Evolutionary conservation across 805 yeast species (phyloP).

Genomic region (Hanseniaspora singularis): DNA sequence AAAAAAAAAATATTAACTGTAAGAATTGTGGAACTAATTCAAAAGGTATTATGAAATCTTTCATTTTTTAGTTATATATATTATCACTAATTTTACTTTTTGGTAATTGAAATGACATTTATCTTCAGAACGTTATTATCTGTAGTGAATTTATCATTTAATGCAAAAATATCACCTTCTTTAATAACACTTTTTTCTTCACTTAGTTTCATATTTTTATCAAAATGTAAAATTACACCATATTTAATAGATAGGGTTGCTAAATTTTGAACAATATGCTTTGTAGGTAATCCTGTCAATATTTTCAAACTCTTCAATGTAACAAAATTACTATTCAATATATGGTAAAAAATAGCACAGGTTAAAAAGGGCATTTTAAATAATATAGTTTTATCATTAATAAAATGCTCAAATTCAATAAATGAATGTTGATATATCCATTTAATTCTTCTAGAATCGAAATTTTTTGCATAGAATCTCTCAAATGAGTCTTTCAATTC

Average conservation of each 20-base stretch:
- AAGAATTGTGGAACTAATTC: slow-evolving; percentile 50
- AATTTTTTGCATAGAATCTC: slow-evolving; percentile 38
- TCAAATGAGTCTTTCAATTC: slow-evolving; percentile 37
- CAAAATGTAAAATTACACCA: slow-evolving; percentile 56
- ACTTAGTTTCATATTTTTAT: slow-evolving; percentile 53
- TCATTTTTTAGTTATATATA: slow-evolving; percentile 32
- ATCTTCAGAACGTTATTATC: slow-evolving; percentile 63
- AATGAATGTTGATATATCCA: slow-evolving; percentile 85
- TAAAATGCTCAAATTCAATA: slow-evolving; percentile 63
- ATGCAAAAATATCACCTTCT: slow-evolving; percentile 47
- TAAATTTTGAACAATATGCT: slow-evolving; percentile 63
- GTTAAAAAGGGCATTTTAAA: slow-evolving; percentile 71
- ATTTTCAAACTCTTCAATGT: slow-evolving; percentile 51
- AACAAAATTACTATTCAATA: slow-evolving; percentile 44
- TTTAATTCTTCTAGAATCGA: slow-evolving; percentile 45
- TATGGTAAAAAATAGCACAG: slow-evolving; percentile 64
- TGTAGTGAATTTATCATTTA: slow-evolving; percentile 59
- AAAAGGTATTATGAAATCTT: slow-evolving; percentile 33
- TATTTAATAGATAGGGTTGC: slow-evolving; percentile 74
- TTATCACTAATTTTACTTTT: slow-evolving; percentile 28
- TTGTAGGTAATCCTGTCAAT: slow-evolving; percentile 57
- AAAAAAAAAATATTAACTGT: slow-evolving; percentile 36
- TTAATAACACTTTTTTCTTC: slow-evolving; percentile 46
- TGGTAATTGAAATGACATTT: slow-evolving; percentile 40
- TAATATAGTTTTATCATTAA: slow-evolving; percentile 59